Evolutionary conservation across 2,329 filamentous ascomycete genomes (phyloP).

Genomic region (Bimuria novae-zelandiae): DNA sequence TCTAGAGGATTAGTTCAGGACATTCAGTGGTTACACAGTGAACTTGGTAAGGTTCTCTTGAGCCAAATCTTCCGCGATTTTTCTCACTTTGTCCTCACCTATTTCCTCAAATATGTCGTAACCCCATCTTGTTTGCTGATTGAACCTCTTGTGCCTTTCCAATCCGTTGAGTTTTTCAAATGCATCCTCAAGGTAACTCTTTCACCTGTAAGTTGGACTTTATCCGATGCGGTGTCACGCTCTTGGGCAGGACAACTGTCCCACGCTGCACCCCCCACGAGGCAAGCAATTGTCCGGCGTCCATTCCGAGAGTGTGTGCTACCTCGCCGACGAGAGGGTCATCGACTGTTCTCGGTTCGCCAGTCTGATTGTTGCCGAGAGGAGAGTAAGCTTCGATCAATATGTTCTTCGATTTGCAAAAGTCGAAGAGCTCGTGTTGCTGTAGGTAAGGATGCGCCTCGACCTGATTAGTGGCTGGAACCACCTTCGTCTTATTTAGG

Average conservation of each 20-base stretch:
- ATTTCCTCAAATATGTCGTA: constrained; percentile 33
- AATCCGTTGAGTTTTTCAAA: constrained; percentile 62
- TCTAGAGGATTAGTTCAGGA: too few relatives aligned
- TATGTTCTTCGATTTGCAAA: constrained; percentile 72
- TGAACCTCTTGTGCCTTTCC: constrained; percentile 32
- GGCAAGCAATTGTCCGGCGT: constrained; percentile 74
- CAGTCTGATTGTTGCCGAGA: constrained; percentile 68
- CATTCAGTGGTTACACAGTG: constrained; percentile 22
- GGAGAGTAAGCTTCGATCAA: constrained; percentile 74
- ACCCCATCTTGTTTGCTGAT: constrained; percentile 29
- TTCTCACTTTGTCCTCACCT: constrained; percentile 23
- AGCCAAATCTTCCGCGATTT: constrained; percentile 23
- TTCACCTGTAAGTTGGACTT: constrained; percentile 71
- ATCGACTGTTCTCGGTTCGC: constrained; percentile 59
- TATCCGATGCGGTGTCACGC: constrained; percentile 72
- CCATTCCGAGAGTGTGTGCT: constrained; percentile 59
- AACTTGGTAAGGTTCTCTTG: constrained; percentile 29
- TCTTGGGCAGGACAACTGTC: constrained; percentile 84
- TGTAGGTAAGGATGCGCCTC: constrained; percentile 66
- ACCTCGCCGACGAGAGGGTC: constrained; percentile 24
- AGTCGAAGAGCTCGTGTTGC: constrained; percentile 60
- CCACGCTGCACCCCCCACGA: constrained; percentile 79
- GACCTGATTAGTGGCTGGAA: constrained; percentile 77
- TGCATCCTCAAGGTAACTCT: constrained; percentile 71
- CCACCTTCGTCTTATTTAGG: constrained; percentile 65